Base-by-base conservation (phyloP, 805 yeast genomes). In the Monosporozyma aerobia region DNA sequence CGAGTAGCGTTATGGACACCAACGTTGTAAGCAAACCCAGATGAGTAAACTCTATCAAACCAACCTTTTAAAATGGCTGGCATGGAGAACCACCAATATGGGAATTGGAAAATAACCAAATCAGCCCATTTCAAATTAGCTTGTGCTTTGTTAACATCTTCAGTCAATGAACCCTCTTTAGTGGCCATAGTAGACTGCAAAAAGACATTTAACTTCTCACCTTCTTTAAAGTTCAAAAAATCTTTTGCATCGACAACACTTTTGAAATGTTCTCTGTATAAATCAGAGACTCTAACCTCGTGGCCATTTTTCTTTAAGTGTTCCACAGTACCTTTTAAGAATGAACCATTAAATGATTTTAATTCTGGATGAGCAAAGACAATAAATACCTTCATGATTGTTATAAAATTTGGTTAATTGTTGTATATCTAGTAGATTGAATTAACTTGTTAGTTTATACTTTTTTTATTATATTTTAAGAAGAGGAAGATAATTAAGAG, bases 31-130 rank as follows among this genome's bases (percentile, higher is more conserved):
- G 57, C 67, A 23, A 61, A 54, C 14, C 60, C 63, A 43, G 44
- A 52, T 7, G 64, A 49, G 44, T 40, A 59, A 4, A 61, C 68
- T 33, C 67, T 53, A 3, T 63, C 68, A 16, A 63, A 47, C 61
- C 65, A 63, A 13, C 67, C 66, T 48, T 59, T 63, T 25, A 63
- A 54, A 16, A 62, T 63, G 10, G 66, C 66, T n/a, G 64, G 67
- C 29, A 27, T 27, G 29, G 29, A 27, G 29, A 27, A 27, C 29
- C 29, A 27, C 29, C 29, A 27, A 7, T 27, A 16, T 23, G 65
- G 64, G 49, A 62, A 61, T 23, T 54, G 59, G 32, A 62, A 56
- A 30, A 63, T 51, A n/a, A 60, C 47, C 9, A 51, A 29, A 51
- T 63, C 66, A 5, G 63, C 62, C 66, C 66, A 64, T 25, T 49